Evolutionary conservation across 2,329 filamentous ascomycete species (phyloP).

Genomic region (Aspergillus sp.): DNA sequence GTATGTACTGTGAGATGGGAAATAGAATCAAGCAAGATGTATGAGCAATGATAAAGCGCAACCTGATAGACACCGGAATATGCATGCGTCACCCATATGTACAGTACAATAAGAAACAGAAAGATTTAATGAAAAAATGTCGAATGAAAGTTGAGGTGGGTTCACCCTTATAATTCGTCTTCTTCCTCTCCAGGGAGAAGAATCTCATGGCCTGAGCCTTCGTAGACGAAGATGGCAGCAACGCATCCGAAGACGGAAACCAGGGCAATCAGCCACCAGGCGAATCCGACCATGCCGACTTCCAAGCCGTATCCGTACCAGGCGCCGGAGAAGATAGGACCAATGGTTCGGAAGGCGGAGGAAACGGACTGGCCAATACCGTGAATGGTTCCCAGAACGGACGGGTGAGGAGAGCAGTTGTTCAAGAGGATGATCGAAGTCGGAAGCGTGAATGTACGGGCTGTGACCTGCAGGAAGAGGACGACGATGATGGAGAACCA

Average conservation of each 20-base stretch:
- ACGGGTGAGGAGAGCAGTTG: constrained; percentile 56
- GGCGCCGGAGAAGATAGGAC: constrained; percentile 51
- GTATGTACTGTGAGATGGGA: neutral
- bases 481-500: constrained; percentile 64
- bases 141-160: no score
- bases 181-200: constrained; percentile 35
- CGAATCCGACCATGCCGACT: constrained; percentile 51
- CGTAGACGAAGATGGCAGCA: constrained; percentile 58
- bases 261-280: constrained; percentile 53
- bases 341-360: constrained; percentile 52
- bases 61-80: no score
- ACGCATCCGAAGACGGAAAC: constrained; percentile 55
- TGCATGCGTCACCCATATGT: no score
- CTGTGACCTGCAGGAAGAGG: constrained; percentile 64
- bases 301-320: constrained; percentile 54
- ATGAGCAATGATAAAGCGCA: no score
- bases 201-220: constrained; percentile 61
- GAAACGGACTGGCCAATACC: constrained; percentile 55
- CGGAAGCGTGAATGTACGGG: constrained; percentile 64
- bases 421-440: constrained; percentile 57
- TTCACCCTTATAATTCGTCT: no score
- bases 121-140: no score
- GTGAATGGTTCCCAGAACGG: constrained; percentile 56
- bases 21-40: neutral
- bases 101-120: no score